Base-by-base conservation (phyloP, 1,284 basidiomycete genomes). In the Tylopilus orsonianus region DNA sequence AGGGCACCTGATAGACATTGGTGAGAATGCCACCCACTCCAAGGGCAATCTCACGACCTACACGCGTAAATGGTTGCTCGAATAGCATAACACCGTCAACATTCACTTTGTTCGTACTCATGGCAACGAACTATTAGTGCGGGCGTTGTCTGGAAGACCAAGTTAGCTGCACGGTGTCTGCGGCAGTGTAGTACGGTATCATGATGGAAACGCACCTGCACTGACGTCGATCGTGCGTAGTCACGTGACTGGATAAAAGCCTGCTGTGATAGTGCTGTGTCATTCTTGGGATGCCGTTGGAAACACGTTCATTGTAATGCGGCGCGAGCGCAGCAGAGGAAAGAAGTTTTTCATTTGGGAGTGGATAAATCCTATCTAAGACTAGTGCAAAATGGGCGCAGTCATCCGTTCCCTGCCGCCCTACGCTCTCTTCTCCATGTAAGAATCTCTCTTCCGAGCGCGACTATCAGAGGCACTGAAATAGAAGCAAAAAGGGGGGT, bases 401-500 rank as follows among this genome's bases (percentile, higher is more conserved):
- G 32, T 62, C 51, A 64, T 53, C 50, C 50, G 40, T 50, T 52
- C 60, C 53, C 39, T 10, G 32, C 48, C 26, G 43, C 23, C 44
- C 61, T 67, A 50, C 60, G 61, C 40, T 66, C 63, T 19, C 32
- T 52, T 49, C 65, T 74, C 83, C 85, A 89, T 0, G 77, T 78
- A 27, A 71, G 60, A 12, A 87, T 46, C 67, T 94, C 91, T 57
- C 83, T 79, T 20, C 92, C 53, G 3, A 86, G 75, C 0, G 90
- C 83, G 1, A 90, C 83, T 5, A 93, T 48, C 41, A 97, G 70
- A 5, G 93, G 93, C 18, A 96, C 87, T 4, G 89, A 75, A 22
- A 93, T 78, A 44, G 91, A 93, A 3, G 90, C 93, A 63, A 97
- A 96, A 18, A 97, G 71, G 0, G 94, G 94, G 0, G 90, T 87